Percentiles rank a stretch among this genome's conserved stretches.
These are phyloP conservation scores for Parastagonospora nodorum DNA, from an alignment of 2,329 filamentous ascomycete genomes.

Conservation along the genomic window DNA sequence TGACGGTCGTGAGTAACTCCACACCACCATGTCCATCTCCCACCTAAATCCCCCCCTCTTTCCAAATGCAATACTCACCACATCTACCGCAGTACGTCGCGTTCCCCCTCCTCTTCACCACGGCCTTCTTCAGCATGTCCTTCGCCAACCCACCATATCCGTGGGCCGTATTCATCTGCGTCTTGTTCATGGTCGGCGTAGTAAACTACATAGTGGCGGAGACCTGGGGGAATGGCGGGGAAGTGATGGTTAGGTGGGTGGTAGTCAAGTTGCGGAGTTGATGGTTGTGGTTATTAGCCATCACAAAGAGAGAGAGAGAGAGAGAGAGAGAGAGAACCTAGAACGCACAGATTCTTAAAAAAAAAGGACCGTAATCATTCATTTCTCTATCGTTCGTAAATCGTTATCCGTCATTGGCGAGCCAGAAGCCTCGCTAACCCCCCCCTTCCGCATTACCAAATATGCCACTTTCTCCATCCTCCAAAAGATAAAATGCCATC, in stretches of 20 bases:
- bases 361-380: neutral
- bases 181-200: constrained; percentile 6
- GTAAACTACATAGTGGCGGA: constrained; percentile 16
- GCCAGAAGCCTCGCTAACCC: constrained; percentile 6
- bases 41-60: too few species aligned
- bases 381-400: constrained; percentile 15
- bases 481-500: constrained; percentile 1
- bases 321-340: too few species aligned
- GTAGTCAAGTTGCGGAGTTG: too few species aligned
- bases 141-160: constrained; percentile 10
- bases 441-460: constrained; percentile 3
- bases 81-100: constrained; percentile 11
- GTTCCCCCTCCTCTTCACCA: constrained; percentile 20
- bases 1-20: constrained; percentile 19
- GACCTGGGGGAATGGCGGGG: too few species aligned
- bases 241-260: too few species aligned
- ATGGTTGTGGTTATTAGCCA: too few species aligned
- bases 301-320: too few species aligned
- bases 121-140: constrained; percentile 23
- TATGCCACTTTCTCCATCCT: neutral
- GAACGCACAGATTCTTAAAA: too few species aligned
- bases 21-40: neutral
- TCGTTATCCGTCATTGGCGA: constrained; percentile 7
- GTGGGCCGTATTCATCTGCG: constrained; percentile 10
- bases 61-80: too few species aligned